Evolutionary conservation across 2,329 filamentous ascomycete genomes (phyloP).

Genomic region (Pseudogymnoascus sp.): DNA sequence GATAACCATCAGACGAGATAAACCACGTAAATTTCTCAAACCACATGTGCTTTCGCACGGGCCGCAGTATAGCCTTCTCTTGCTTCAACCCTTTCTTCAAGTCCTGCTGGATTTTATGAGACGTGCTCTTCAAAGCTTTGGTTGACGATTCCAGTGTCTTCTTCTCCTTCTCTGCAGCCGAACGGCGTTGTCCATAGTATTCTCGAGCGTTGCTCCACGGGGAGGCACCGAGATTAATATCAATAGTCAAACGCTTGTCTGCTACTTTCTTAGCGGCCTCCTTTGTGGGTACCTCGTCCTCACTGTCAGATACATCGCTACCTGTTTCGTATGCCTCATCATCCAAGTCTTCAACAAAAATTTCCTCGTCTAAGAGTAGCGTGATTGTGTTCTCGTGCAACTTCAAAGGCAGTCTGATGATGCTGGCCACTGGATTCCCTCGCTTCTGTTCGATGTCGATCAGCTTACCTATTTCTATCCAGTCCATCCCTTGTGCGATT

Average conservation of each 20-base stretch:
- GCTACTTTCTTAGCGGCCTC: slow-evolving; percentile 34
- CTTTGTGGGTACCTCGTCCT: slow-evolving; percentile 38
- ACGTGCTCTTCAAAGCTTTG: slow-evolving; percentile 78
- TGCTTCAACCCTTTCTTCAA: slow-evolving; percentile 82
- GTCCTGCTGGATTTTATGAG: slow-evolving; percentile 78
- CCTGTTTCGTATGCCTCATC: slow-evolving; percentile 55
- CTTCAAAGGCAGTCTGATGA: slow-evolving; percentile 81
- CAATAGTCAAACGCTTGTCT: slow-evolving; percentile 57
- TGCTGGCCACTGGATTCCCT: slow-evolving; percentile 74
- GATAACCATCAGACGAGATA: slow-evolving; percentile 87
- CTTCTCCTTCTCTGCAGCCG: slow-evolving; percentile 75
- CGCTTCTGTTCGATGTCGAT: slow-evolving; percentile 79
- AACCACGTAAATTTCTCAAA: slow-evolving; percentile 98
- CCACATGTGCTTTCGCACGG: slow-evolving; percentile 78
- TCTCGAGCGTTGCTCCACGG: slow-evolving; percentile 84
- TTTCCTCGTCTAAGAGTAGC: slow-evolving; percentile 60
- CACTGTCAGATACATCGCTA: slow-evolving; percentile 51
- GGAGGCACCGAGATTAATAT: slow-evolving; percentile 73
- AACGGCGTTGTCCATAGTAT: slow-evolving; percentile 85
- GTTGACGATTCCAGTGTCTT: slow-evolving; percentile 76
- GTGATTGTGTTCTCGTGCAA: slow-evolving; percentile 85
- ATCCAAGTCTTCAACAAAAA: slow-evolving; percentile 46
- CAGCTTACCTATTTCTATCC: slow-evolving; percentile 80
- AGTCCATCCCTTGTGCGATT: slow-evolving; percentile 94
- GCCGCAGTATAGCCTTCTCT: slow-evolving; percentile 79